Percentiles rank a stretch among this genome's conserved stretches.
Conservation (phyloP, 257 asterid genomes). For the Verbena officinalis region DNA sequence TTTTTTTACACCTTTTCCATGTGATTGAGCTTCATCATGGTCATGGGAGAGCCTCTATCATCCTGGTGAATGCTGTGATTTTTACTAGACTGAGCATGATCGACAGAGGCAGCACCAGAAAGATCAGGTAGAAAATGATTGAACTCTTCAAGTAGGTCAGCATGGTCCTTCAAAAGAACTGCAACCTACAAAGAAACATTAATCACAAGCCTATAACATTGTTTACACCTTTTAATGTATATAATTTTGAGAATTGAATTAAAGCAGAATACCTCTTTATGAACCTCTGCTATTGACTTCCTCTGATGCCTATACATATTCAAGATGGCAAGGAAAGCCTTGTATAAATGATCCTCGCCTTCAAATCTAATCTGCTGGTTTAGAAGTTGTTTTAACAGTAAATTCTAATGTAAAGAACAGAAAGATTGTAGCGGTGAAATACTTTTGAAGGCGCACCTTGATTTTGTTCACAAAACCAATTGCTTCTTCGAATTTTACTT, state of each 20-base stretch:
- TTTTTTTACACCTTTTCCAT: too few species aligned
- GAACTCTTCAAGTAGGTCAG: slow-evolving; percentile 77
- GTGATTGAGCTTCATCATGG: slow-evolving; percentile 36
- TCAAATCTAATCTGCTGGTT: slow-evolving; percentile 65
- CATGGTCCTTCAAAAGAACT: slow-evolving; percentile 57
- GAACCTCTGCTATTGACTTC: slow-evolving; percentile 59
- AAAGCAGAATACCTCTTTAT: slow-evolving; percentile 51
- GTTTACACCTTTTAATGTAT: neutral
- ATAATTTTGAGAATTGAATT: slow-evolving; percentile 17
- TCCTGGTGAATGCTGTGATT: slow-evolving; percentile 38
- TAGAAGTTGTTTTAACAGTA: slow-evolving; percentile 27
- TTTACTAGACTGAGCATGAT: slow-evolving; percentile 42
- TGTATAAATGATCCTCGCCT: slow-evolving; percentile 63
- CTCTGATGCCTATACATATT: slow-evolving; percentile 60
- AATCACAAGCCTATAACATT: slow-evolving; percentile 15
- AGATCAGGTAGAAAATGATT: slow-evolving; percentile 68
- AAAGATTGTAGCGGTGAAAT: neutral
- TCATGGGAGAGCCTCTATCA: slow-evolving; percentile 52
- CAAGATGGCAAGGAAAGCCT: slow-evolving; percentile 74
- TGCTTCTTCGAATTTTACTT: slow-evolving; percentile 61
- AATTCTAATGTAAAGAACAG: neutral
- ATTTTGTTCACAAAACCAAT: slow-evolving; percentile 61
- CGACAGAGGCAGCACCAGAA: slow-evolving; percentile 50
- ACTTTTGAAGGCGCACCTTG: slow-evolving; percentile 47
- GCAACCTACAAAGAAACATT: slow-evolving; percentile 52